A percentile compares a stretch with the other conserved stretches of the same genome.
Conservation (phyloP, 345 rosid genomes). For the Hibiscus trionum region DNA sequence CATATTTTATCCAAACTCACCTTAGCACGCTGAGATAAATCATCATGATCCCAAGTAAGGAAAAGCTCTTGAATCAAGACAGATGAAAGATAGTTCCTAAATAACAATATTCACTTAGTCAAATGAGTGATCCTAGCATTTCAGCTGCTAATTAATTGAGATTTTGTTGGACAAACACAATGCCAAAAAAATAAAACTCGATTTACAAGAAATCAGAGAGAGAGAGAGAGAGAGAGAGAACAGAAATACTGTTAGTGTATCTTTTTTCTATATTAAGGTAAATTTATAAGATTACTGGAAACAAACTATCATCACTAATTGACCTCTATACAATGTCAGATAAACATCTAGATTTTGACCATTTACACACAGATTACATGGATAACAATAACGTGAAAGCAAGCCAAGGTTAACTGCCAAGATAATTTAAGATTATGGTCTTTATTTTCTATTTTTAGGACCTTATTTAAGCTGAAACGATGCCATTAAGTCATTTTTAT, state of each 20-base stretch:
- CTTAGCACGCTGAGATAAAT: constrained; percentile 88
- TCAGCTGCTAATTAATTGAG: background rate
- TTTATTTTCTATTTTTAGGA: background rate
- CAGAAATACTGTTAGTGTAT: background rate
- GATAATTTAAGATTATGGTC: background rate
- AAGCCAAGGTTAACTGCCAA: background rate
- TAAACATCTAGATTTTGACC: background rate
- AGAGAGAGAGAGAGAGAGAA: background rate
- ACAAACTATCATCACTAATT: background rate
- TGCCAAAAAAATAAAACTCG: background rate
- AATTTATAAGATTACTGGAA: background rate
- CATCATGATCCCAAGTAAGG: constrained; percentile 97
- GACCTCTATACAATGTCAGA: background rate
- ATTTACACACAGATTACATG: background rate
- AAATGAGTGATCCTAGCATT: background rate
- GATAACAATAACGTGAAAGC: background rate
- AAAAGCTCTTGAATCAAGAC: constrained; percentile 92
- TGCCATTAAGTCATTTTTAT: background rate
- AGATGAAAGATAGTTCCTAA: constrained; percentile 95
- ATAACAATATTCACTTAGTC: constrained; percentile 29
- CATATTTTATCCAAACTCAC: constrained; percentile 28
- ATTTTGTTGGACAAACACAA: background rate
- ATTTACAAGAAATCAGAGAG: background rate
- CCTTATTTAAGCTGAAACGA: background rate
- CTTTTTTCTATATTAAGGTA: background rate